Evolutionary conservation across 257 asterid genomes (phyloP), one percentile per base, ranked within the genome.

Genomic region (Thymus quinquecostatus): DNA sequence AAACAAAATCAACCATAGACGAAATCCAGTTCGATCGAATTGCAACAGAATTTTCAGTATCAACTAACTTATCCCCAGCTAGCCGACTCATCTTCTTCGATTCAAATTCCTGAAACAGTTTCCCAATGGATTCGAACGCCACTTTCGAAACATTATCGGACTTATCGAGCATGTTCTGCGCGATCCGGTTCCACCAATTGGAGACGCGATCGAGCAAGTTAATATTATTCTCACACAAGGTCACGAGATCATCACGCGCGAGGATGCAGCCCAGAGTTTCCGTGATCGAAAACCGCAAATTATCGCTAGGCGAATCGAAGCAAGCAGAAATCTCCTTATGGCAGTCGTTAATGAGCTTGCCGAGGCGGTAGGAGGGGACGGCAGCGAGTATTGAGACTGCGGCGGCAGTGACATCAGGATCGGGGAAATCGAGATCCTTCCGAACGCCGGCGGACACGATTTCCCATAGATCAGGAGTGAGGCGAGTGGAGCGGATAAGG

Each of bases 371-470:
- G 43, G 92, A 86, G 11, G 98, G 98, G 58, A 88, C 85, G 13
- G 97, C 98, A 28, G 97, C 87, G 45, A 92, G 95, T 14, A 92
- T 92, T 32, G 98, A 92, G 8, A 92, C 92, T 4, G 98, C 97
- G 21, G 98, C 98, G 10, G 98, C 96, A 1, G 95, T 87, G 68
- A 92, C 98, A 53, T 92, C 98, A 2, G 97, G 97, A 73, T 92
- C 98, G 48, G 98, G 98, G 76, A 92, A 92, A 76, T 80, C 96
- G 64, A 92, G 93, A 79, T 92, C 98, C 78, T 83, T 87, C 29
- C 92, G 89, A 38, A 92, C 86, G 57, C 98, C 98, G 6, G 76
- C 71, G 80, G 90, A 92, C 9, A 88, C 97, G 8, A 68, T 84
- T 75, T 92, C 98, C 98, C 98, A 92, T 2, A 90, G 87, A 66